phyloP scores from a whole-genome alignment of 2,329 filamentous ascomycete genomes.

The Diplodia scrobiculata region DNA sequence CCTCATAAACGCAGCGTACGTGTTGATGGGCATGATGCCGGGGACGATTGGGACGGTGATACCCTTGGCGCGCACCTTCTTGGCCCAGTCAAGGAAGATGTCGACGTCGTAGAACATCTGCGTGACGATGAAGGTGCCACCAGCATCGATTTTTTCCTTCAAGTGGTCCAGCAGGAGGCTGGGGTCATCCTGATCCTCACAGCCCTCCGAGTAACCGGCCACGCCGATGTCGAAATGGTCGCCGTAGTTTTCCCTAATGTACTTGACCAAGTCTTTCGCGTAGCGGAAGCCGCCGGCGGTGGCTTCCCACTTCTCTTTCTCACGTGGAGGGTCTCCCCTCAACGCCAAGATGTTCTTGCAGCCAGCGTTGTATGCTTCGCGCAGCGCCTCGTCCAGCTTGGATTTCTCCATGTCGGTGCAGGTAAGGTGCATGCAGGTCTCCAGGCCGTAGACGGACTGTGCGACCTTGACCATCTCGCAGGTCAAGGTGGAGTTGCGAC shows the following conservation, averaged over 20 bases:
- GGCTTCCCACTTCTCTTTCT: constrained; percentile 91
- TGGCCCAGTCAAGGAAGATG: constrained; percentile 89
- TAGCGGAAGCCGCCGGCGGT: constrained; percentile 86
- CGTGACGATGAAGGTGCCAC: constrained; percentile 90
- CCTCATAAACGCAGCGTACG: constrained; percentile 88
- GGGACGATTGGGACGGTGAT: constrained; percentile 82
- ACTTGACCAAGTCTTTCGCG: constrained; percentile 83
- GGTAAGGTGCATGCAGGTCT: constrained; percentile 98
- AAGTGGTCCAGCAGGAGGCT: constrained; percentile 85
- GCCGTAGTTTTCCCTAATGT: constrained; percentile 77
- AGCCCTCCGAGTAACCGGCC: constrained; percentile 93
- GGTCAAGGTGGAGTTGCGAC: constrained; percentile 85
- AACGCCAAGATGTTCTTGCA: constrained; percentile 97
- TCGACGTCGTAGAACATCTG: constrained; percentile 99
- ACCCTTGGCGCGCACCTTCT: constrained; percentile 79
- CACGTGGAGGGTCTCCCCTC: constrained; percentile 87
- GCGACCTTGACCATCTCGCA: constrained; percentile 97
- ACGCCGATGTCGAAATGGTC: constrained; percentile 95
- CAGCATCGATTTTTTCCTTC: constrained; percentile 95
- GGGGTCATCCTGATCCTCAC: constrained; percentile 87
- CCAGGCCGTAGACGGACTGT: constrained; percentile 90
- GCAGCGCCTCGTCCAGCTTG: constrained; percentile 85
- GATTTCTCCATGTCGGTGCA: constrained; percentile 97
- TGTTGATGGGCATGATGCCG: constrained; percentile 92
- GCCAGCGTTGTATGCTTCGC: constrained; percentile 86